Evolutionary conservation across 1,284 basidiomycete genomes (phyloP).

Genomic region (Phaffia rhodozyma): DNA sequence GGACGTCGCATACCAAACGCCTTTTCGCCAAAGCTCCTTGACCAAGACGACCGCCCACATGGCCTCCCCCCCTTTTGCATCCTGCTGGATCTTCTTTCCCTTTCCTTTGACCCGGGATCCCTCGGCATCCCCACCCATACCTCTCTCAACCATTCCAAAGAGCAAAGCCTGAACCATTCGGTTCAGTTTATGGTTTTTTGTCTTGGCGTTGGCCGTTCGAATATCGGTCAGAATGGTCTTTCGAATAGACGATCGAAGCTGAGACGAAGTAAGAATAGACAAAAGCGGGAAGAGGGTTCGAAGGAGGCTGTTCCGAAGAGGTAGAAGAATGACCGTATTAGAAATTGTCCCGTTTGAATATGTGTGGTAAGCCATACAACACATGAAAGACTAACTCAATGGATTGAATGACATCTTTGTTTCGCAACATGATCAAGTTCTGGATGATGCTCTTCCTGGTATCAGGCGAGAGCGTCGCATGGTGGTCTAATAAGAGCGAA

Average conservation of each 20-base stretch:
- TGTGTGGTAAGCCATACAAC: not conserved
- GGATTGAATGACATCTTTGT: constrained; percentile 82
- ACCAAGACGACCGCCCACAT: constrained; percentile 96
- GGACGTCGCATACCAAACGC: constrained; percentile 58
- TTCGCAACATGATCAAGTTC: constrained; percentile 82
- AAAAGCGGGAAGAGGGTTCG: constrained; percentile 87
- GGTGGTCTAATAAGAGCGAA: constrained; percentile 59
- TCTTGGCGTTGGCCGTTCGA: constrained; percentile 73
- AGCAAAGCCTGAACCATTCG: constrained; percentile 91
- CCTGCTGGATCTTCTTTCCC: constrained; percentile 49
- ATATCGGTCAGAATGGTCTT: constrained; percentile 94
- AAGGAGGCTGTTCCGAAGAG: constrained; percentile 50
- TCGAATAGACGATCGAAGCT: constrained; percentile 75
- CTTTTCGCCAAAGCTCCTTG: constrained; percentile 88
- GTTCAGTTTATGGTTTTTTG: constrained; percentile 93
- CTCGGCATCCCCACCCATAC: constrained; percentile 62
- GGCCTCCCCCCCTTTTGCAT: constrained; percentile 61
- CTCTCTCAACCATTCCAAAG: constrained; percentile 89
- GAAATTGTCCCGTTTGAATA: not conserved
- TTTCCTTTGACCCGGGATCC: constrained; percentile 52
- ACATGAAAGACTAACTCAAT: constrained; percentile 55
- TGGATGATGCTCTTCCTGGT: constrained; percentile 71
- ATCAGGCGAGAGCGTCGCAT: constrained; percentile 59
- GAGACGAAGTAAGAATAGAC: constrained; percentile 72
- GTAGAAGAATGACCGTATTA: not conserved